Evolutionary conservation across 768 basidiomycete species (phyloP), one percentile per base, ranked within the genome.

Genomic region (Suillus americanus): DNA sequence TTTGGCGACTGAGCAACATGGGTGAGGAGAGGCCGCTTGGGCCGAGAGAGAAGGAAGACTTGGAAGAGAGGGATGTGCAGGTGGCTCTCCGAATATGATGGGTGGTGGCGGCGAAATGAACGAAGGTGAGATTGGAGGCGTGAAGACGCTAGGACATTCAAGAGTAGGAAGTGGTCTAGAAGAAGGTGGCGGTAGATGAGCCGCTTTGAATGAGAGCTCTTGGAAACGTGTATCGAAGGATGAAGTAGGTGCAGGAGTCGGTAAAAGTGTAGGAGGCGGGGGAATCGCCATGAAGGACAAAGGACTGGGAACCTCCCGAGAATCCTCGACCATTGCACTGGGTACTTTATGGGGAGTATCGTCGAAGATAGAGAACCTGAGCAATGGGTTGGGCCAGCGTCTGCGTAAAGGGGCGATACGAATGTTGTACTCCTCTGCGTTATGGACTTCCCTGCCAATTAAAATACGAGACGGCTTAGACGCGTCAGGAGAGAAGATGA

Each of bases 401-500:
- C 83, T 82, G 54, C 80, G 79, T 74, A 85, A 84, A 61, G 82
- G 83, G 35, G 79, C 74, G 35, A 86, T 80, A 68, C 79, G 80
- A 37, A 60, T 77, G 59, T 79, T 72, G 69, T 90, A 94, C 64
- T 92, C 88, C 25, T 84, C 81, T 2, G 80, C 79, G 57, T 78
- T 80, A 71, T 82, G 85, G 16, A 87, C 86, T 71, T 89, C 86
- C 62, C 77, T 83, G 60, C 81, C 85, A 64, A 93, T 80, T 38
- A 92, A 77, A 54, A 92, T 85, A 43, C 87, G 85, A 51, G 81
- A 78, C 7, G 83, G 74, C 64, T 80, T 77, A 18, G 78, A 78
- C n/a, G 83, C 79, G 65, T 87, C 81, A 6, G 87, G 87, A 50
- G 87, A 88, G 75, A 93, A 91, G 23, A 91, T 76, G 57, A 94